Evolutionary conservation across 768 basidiomycete species (phyloP).

Genomic region (Kwoniella sp.): DNA sequence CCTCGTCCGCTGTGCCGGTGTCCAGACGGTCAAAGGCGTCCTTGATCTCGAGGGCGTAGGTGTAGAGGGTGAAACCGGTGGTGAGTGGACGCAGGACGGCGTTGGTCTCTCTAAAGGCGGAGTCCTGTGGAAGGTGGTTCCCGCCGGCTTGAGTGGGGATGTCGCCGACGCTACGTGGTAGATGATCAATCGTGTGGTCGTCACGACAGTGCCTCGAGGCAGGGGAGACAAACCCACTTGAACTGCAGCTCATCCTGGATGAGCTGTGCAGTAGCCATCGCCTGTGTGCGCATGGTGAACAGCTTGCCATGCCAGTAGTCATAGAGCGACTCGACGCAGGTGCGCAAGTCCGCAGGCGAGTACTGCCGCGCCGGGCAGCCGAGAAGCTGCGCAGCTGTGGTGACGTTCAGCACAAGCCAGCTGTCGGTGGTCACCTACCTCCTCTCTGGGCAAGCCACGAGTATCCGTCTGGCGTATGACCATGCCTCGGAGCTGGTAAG

Average conservation of each 20-base stretch:
- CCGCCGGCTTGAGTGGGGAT: neutral
- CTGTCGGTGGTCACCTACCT: neutral
- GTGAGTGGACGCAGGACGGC: slow-evolving; percentile 3
- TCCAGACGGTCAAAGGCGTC: slow-evolving; percentile 9
- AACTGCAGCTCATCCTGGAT: slow-evolving; percentile 14
- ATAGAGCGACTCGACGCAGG: neutral
- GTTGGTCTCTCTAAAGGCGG: neutral
- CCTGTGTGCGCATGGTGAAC: neutral
- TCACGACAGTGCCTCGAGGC: neutral
- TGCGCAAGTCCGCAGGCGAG: neutral
- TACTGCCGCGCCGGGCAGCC: neutral
- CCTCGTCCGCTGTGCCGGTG: neutral
- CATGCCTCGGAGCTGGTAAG: neutral
- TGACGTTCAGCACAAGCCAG: neutral
- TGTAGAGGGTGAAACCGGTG: slow-evolving; percentile 2
- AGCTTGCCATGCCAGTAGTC: slow-evolving; percentile 13
- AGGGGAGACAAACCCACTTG: slow-evolving; percentile 1
- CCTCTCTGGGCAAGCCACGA: slow-evolving; percentile 6
- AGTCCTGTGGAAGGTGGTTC: neutral
- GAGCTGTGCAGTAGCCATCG: neutral
- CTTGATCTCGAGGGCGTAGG: slow-evolving; percentile 5
- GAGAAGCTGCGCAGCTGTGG: slow-evolving; percentile 6
- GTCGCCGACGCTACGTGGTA: neutral
- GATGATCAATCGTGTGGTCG: neutral
- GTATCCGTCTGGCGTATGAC: neutral